phyloP scores from a whole-genome alignment of 169 alveolate species.

The Cryptosporidium baileyi region DNA sequence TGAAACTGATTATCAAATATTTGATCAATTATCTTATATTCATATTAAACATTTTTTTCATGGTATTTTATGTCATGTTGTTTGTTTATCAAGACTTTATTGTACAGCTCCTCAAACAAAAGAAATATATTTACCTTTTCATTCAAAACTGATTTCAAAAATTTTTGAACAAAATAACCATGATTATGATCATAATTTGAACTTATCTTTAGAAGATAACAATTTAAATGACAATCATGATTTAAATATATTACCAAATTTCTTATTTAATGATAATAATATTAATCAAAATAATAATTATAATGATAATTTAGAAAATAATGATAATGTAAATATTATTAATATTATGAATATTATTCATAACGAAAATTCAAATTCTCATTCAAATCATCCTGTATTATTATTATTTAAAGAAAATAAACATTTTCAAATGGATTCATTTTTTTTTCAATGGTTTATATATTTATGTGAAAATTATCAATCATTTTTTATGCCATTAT shows the following conservation, averaged over 20 bases:
- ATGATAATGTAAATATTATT: not conserved
- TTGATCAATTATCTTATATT: not conserved
- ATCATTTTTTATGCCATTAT: constrained; percentile 3
- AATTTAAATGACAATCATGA: not conserved
- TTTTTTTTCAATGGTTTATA: constrained; percentile 55
- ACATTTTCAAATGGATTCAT: constrained; percentile 46
- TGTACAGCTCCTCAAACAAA: constrained; percentile 35
- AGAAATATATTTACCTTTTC: constrained; percentile 36
- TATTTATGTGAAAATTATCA: constrained; percentile 19
- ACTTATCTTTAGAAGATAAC: too few species aligned
- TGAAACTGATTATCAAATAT: not conserved
- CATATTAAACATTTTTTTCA: constrained; percentile 5
- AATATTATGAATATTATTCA: too few species aligned
- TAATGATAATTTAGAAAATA: not conserved
- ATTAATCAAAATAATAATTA: not conserved
- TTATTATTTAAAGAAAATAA: constrained; percentile 1
- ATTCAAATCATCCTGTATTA: not conserved
- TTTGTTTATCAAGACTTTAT: constrained; percentile 22
- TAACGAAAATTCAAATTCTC: not conserved
- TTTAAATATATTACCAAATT: not conserved
- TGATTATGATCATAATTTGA: not conserved
- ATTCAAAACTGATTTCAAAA: constrained; percentile 18
- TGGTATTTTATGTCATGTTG: constrained; percentile 38
- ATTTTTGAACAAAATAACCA: not conserved
- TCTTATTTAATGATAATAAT: not conserved